Base-by-base conservation (phyloP, 2,329 filamentous ascomycete species). In the Pseudocercospora cruenta region DNA sequence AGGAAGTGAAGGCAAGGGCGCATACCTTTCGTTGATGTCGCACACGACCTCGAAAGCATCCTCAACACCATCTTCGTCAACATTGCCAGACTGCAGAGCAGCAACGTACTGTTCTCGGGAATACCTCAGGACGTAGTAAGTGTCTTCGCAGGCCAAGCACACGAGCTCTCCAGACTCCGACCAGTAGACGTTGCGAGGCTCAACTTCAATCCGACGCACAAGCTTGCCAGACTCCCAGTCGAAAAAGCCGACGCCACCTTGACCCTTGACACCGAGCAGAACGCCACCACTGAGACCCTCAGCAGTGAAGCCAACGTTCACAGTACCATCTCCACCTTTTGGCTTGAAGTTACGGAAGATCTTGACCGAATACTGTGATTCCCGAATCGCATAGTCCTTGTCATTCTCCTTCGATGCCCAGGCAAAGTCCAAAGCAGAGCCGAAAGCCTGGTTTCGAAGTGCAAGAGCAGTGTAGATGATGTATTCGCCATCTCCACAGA, bases 341-440 rank as follows among this genome's bases (percentile, higher is more conserved):
- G 98, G 95, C 72, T 94, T 90, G 82, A 99, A 98, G 81, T 98
- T 98, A 81, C 95, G 94, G 86, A 95, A 98, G 39, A 98, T 89
- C 84, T 97, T 97, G 75, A 99, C 93, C 75, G 91, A 96, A 58
- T 94, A 97, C 28, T 91, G 82, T 4, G 94, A 97, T 81, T 99
- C 95, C 39, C 95, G 90, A 73, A 99, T 98, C 45, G 95, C 95
- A 77, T 96, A 98, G 79, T 99, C 95, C 79, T 97, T 98, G 82
- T 93, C 96, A 81, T 97, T 97, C 65, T 97, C 94, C 81, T 97
- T 97, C 53, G 92, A 92, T 0, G 91, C 94, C 95, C 95, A 99
- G 10, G 92, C 94, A 78, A 99, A 99, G 81, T 99, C 95, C 60
- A 98, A 83, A 6, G 94, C 95, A 47, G 92, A 94, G 22, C 95